Percentiles rank a stretch among this genome's conserved stretches.
Evolutionary conservation across 495 filamentous ascomycete genomes (phyloP).

Genomic region (Hypoxylon crocopeplum): DNA sequence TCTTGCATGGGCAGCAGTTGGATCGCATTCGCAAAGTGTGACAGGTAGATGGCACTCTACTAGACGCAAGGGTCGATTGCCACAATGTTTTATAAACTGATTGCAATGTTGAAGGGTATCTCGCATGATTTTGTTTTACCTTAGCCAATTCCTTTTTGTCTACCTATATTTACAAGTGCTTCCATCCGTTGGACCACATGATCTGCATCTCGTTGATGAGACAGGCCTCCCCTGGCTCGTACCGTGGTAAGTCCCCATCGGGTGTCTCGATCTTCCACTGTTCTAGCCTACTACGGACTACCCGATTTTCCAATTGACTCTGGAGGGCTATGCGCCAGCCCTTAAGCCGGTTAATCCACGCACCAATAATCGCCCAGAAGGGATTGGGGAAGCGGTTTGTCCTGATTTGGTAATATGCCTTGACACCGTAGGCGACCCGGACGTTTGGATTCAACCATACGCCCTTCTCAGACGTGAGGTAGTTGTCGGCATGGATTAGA

Average conservation of each 20-base stretch:
- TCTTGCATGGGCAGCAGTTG: neutral
- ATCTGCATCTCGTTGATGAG: constrained; percentile 89
- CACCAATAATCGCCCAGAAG: constrained; percentile 39
- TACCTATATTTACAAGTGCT: constrained; percentile 66
- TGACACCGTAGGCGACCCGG: constrained; percentile 71
- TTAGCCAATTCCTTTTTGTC: constrained; percentile 15
- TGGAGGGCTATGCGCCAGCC: constrained; percentile 55
- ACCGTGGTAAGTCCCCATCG: constrained; percentile 38
- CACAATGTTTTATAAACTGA: neutral
- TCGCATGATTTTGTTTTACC: constrained; percentile 3
- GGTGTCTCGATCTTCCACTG: constrained; percentile 49
- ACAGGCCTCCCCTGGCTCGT: constrained; percentile 68
- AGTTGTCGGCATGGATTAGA: constrained; percentile 81
- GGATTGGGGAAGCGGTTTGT: constrained; percentile 42
- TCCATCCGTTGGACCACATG: constrained; percentile 75
- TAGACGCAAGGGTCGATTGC: neutral
- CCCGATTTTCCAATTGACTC: constrained; percentile 45
- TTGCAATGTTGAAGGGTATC: constrained; percentile 10
- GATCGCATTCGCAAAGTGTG: too few species aligned
- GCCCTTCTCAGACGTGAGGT: constrained; percentile 57
- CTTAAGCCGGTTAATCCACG: constrained; percentile 65
- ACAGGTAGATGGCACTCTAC: neutral
- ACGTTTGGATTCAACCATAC: constrained; percentile 82
- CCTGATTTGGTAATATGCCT: constrained; percentile 63
- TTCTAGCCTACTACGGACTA: constrained; percentile 49